Evolutionary conservation across 257 asterid species (phyloP), one percentile per base, ranked within the genome.

Genomic region (Solanum okadae): DNA sequence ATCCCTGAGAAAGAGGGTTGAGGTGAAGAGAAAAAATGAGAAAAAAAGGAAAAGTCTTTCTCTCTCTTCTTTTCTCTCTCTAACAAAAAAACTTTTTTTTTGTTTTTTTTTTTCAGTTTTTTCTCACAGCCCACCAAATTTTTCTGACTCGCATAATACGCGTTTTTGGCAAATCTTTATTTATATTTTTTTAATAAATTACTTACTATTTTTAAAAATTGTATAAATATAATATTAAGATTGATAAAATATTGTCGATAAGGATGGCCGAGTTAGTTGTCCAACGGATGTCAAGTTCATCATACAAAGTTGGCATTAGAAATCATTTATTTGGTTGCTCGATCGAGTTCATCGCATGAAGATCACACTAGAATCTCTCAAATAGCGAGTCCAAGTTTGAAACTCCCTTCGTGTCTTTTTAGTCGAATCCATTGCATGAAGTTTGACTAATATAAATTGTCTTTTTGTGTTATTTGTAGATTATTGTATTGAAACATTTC

Each of bases 1-100:
- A 95, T 88, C 98, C 91, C 92, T 93, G 95, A 92, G 95, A 93
- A 95, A 93, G 92, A 90, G 94, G 93, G 94, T 91, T 90, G 89
- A 90, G 65, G 42, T 44, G 18, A 67, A 68, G 90, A 76, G 90
- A 59, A 87, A 79, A 86, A 23, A 42, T 56, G 87, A 85, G 13
- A 34, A 56, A 86, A 72, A 67, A 49, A 33, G 35, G 27, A 27
- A 85, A 86, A 86, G 22, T 6, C 79, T 71, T 70, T 92, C 92
- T 92, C 95, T 93, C 94, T 91, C 93, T 91, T 83, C 22, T 88
- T 88, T 90, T 90, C 92, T 88, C 92, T 92, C 92, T 94, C 95
- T 91, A 87, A 77, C 10, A 86, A 46, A 86, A 22, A 73, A 18
- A 0, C 18, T 15, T 85, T 15, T 5, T 38, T 86, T 35, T 65